A percentile compares a stretch with the other conserved stretches of the same genome.
phyloP scores from a whole-genome alignment of 169 alveolate genomes.

The Plasmodium sp. region DNA sequence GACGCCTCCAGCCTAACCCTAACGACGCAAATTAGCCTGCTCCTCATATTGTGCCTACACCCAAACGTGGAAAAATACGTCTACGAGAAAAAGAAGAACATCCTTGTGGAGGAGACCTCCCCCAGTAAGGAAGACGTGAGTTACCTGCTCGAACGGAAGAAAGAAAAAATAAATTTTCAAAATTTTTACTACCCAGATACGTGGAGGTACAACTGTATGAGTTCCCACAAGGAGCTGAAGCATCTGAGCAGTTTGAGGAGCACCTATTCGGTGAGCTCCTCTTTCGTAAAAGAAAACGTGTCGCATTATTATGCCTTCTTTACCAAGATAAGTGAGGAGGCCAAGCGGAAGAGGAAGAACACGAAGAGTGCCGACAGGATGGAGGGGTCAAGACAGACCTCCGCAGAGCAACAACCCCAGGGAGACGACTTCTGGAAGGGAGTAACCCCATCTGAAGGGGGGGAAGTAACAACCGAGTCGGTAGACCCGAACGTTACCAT shows the following conservation, averaged over 20 bases:
- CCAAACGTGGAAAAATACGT: slow-evolving; percentile 71
- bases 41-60: slow-evolving; percentile 52
- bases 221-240: slow-evolving; percentile 44
- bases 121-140: slow-evolving; percentile 8
- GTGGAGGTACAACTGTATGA: slow-evolving; percentile 74
- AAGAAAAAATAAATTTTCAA: slow-evolving; percentile 27
- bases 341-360: slow-evolving; percentile 35
- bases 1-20: slow-evolving; percentile 30
- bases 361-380: neutral
- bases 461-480: neutral
- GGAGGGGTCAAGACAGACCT: neutral
- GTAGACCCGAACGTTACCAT: slow-evolving; percentile 11
- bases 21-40: slow-evolving; percentile 63
- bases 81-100: slow-evolving; percentile 50
- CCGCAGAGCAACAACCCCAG: neutral
- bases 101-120: neutral
- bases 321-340: slow-evolving; percentile 46
- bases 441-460: neutral
- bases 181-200: slow-evolving; percentile 32
- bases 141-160: slow-evolving; percentile 12
- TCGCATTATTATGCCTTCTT: slow-evolving; percentile 43
- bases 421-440: slow-evolving; percentile 32
- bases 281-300: slow-evolving; percentile 34
- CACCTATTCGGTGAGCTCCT: slow-evolving; percentile 31
- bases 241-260: slow-evolving; percentile 26